Base-by-base conservation (phyloP, 352 stramenopile species). In the Pythium sukuiense region DNA sequence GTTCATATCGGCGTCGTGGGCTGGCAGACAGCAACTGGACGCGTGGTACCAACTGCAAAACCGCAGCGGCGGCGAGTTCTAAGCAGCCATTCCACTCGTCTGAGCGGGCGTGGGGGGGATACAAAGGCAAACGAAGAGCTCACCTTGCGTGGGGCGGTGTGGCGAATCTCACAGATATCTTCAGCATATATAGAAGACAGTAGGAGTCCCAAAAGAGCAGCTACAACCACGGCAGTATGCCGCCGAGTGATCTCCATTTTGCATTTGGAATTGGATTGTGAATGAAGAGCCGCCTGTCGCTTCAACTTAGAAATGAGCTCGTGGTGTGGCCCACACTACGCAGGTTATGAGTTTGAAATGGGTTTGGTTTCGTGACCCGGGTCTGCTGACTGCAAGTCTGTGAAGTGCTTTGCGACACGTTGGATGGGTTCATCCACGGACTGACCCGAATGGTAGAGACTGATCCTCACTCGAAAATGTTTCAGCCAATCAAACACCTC, bases 41-140 rank as follows among this genome's bases (percentile, higher is more conserved):
- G 56, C 9, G 24, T 70, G 76, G 63, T 91, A 91, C 81, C 78
- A 90, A 69, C 86, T 92, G 75, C 85, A 92, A 67, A 92, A 92
- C 2, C 76, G 69, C 27, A 92, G 58, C n/a, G 81, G 84, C 20
- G 80, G 80, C 4, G 66, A 29, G 54, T 86, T 92, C 80, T 92
- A 35, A 16, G 41, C 30, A 5, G 39, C 29, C 20, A 53, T 9
- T 18, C 29, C 9, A 27, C 2, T 6, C 41, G n/a, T 3, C 29
- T 6, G 43, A 18, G 2, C 24, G 12, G 9, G 30, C 32, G 32
- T 35, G 32, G 32, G 8, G 32, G 35, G 54, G 18, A 6, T 9
- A 27, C 6, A 14, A 12, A 14, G 24, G 18, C 9, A 16, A 24
- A 24, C 4, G n/a, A 46, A 7, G 1, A 32, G 26, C 58, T 48